Conservation (phyloP, 352 stramenopile genomes). For the Phytophthora constricta region DNA sequence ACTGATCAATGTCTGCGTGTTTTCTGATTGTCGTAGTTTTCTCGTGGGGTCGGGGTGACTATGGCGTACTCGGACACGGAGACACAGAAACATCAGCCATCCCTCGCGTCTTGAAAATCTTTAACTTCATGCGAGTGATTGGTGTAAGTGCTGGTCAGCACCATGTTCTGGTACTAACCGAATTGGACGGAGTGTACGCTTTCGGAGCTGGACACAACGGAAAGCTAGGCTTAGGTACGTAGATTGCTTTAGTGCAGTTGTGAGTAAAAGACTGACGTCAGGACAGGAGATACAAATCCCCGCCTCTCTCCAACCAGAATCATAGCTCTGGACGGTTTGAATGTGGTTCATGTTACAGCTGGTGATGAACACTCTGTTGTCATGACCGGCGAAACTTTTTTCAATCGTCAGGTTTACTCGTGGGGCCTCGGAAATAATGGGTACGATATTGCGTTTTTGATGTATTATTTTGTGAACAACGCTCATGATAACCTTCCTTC, state of each 20-base stretch:
- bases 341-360: conserved; percentile 63
- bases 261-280: not conserved
- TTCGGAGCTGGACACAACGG: conserved; percentile 72
- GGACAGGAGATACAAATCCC: conserved; percentile 51
- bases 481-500: not conserved
- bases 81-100: conserved; percentile 43
- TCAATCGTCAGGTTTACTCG: conserved; percentile 82
- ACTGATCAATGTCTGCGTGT: not conserved
- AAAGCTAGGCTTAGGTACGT: conserved; percentile 67
- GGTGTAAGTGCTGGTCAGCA: conserved; percentile 61
- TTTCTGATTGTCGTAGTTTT: conserved; percentile 43
- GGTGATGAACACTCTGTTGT: conserved; percentile 75
- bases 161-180: conserved; percentile 76
- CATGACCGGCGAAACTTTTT: conserved; percentile 66
- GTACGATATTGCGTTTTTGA: conserved; percentile 30
- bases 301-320: conserved; percentile 48
- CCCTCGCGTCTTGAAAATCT: conserved; percentile 60
- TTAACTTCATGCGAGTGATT: conserved; percentile 61
- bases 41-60: conserved; percentile 73
- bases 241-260: not conserved
- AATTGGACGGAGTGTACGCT: conserved; percentile 68
- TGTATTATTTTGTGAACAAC: not conserved
- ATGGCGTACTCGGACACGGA: conserved; percentile 65
- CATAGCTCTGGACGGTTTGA: conserved; percentile 53
- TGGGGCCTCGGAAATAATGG: conserved; percentile 74